phyloP scores from a whole-genome alignment of 805 yeast genomes.

The Metschnikowia chrysomelidarum region DNA sequence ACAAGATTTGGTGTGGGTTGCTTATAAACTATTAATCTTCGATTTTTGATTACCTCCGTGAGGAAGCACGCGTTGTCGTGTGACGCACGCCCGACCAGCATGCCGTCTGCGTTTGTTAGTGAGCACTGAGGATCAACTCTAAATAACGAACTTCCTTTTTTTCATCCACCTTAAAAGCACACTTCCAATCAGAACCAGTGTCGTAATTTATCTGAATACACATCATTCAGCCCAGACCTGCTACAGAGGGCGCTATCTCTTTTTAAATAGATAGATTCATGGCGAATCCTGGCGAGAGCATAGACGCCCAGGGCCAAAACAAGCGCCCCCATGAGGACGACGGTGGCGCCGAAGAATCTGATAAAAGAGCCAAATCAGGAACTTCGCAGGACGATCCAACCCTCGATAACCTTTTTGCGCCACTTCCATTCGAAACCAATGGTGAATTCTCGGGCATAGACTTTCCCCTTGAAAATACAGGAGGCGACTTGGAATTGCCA shows the following conservation, averaged over 20 bases:
- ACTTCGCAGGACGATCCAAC: slow-evolving; percentile 10
- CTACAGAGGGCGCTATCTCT: too few relatives aligned
- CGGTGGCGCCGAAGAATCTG: slow-evolving; percentile 4
- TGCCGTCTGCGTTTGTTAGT: background rate
- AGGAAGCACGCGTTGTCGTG: too few relatives aligned
- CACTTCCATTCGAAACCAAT: slow-evolving; percentile 19
- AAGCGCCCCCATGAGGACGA: slow-evolving; percentile 15
- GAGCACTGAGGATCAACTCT: too few relatives aligned
- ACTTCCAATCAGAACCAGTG: too few relatives aligned
- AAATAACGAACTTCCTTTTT: too few relatives aligned
- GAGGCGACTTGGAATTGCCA: slow-evolving; percentile 16
- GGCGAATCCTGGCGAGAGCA: slow-evolving; percentile 7
- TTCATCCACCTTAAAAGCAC: too few relatives aligned
- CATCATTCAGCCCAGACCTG: too few relatives aligned
- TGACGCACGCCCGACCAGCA: slow-evolving; percentile 6
- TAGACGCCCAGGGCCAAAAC: slow-evolving; percentile 4
- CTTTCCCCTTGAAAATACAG: slow-evolving; percentile 10
- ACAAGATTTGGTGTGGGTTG: too few relatives aligned
- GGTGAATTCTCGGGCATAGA: slow-evolving; percentile 9
- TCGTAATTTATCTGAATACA: too few relatives aligned
- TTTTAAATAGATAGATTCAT: too few relatives aligned
- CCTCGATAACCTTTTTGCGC: slow-evolving; percentile 19
- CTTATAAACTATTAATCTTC: too few relatives aligned
- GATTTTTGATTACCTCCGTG: too few relatives aligned
- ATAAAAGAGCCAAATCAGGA: slow-evolving; percentile 15